A percentile compares a stretch with the other conserved stretches of the same genome.
phyloP scores from a whole-genome alignment of 2,329 filamentous ascomycete species.

The Uncinocarpus reesii region DNA sequence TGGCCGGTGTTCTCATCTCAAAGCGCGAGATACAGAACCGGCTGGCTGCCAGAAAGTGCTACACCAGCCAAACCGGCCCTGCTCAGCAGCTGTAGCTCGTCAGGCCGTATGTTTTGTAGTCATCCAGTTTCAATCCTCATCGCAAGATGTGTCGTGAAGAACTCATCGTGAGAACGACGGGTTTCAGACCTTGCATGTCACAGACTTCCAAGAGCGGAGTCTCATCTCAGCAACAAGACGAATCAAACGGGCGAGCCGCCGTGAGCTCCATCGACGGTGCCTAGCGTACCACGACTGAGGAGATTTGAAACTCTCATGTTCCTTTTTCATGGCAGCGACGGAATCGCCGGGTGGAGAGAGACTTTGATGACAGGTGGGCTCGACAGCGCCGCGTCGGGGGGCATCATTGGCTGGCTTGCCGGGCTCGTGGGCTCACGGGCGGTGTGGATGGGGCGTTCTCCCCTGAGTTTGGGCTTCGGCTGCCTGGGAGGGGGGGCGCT shows the following conservation, averaged over 20 bases:
- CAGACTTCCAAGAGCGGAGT: background rate
- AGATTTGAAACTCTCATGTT: constrained; percentile 11
- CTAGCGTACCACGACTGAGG: background rate
- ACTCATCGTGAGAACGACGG: background rate
- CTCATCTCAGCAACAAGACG: constrained; percentile 4
- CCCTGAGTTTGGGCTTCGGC: too few relatives aligned
- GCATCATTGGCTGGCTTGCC: background rate
- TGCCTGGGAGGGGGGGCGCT: too few relatives aligned
- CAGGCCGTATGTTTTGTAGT: constrained; percentile 2
- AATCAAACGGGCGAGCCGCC: constrained; percentile 2
- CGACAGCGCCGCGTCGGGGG: background rate
- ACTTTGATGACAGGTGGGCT: background rate
- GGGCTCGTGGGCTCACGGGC: background rate
- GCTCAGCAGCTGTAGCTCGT: too few relatives aligned
- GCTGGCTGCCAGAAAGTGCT: background rate
- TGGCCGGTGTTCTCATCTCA: too few relatives aligned
- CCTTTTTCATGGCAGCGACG: constrained; percentile 11
- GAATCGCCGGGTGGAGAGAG: background rate
- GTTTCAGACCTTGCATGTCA: constrained; percentile 4
- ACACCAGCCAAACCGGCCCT: background rate
- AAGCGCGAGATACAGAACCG: background rate
- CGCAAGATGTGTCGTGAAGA: background rate
- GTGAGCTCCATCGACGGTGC: background rate
- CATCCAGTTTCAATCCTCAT: background rate
- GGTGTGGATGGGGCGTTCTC: too few relatives aligned